Base-by-base conservation (phyloP, 2,329 filamentous ascomycete species). In the Anthostomella pinea region DNA sequence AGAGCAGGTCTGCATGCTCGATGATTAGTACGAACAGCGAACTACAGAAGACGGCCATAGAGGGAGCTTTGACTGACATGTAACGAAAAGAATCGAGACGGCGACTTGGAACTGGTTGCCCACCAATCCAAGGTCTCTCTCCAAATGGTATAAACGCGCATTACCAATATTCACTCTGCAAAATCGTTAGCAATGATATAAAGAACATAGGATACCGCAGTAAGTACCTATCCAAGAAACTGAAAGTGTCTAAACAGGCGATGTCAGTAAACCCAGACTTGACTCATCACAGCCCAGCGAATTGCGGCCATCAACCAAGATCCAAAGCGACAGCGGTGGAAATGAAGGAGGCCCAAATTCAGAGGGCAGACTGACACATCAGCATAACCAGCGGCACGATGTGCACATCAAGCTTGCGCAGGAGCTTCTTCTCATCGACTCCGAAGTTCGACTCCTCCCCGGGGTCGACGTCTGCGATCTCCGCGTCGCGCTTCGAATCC, bases 81-180 rank as follows among this genome's bases (percentile, higher is more conserved):
- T 82, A 36, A 84, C 76, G 54, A 85, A 86, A 17, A 85, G 67
- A 48, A 85, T 76, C 6, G 77, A 81, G 2, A 84, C 77, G 15
- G 76, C 72, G 18, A 79, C 72, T 54, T 90, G 83, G 57, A 84
- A 90, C 54, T 88, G 81, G 38, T 75, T 71, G n/a, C 74, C 72
- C 20, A 59, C 58, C 42, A 88, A 63, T 10, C 70, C 66, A 4
- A 87, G 67, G 45, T 85, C 82, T 35, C 70, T 61, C 57, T 84
- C 77, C 31, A 88, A 51, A 2, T 72, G 70, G 49, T 83, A 84
- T 4, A 86, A 67, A 5, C 75, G 69, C 11, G 82, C 82, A 63
- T 86, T 86, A 35, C 81, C 81, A 45, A 88, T 87, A 54, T 87
- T 87, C 35, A 85, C 81, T 60, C 72, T 73, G 40, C 22, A 46